Evolutionary conservation across 768 basidiomycete genomes (phyloP), one percentile per base, ranked within the genome.

Genomic region (Suillus tomentosus): DNA sequence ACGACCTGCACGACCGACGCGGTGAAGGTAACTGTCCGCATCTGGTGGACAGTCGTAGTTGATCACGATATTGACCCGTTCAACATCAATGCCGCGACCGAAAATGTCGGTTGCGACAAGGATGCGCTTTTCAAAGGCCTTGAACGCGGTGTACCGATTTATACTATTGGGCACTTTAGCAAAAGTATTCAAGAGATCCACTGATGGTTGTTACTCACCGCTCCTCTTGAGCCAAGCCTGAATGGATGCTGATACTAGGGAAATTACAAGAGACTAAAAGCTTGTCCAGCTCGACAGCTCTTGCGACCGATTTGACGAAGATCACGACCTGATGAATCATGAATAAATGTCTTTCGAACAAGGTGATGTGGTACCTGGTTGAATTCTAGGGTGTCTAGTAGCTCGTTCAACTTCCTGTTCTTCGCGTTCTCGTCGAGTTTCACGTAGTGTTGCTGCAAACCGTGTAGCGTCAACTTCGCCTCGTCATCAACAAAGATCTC

Each of bases 401-500:
- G 79, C 68, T 98, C 96, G 69, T 99, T 99, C 62, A 99, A 77
- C 80, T 97, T 99, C 80, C 96, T 85, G 80, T 99, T 99, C 83
- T 99, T 99, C 65, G 87, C 89, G 47, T 83, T 87, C 78, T 99
- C 97, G 69, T 97, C 96, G 11, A 99, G 83, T 79, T 97, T 96
- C 69, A 99, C 93, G 73, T 95, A 99, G 76, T 99, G 96, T 79
- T 99, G 97, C 77, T 99, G 97, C 7, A 99, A 84, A 64, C 97
- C 97, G 77, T 99, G 97, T 40, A 99, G 84, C 2, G 97, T 99
- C 67, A 99, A 79, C 77, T 99, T 99, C 56, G 97, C 96, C 81
- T 99, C 97, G 73, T 99, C 97, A 70, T 99, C 97, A 56, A 99
- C 96, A 75, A 99, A 99, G 65, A 99, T 99, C 79, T 99, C 97